These are phyloP conservation scores for Rhodotorula sp. DNA, from an alignment of 1,284 basidiomycete genomes.

Conservation along the genomic window DNA sequence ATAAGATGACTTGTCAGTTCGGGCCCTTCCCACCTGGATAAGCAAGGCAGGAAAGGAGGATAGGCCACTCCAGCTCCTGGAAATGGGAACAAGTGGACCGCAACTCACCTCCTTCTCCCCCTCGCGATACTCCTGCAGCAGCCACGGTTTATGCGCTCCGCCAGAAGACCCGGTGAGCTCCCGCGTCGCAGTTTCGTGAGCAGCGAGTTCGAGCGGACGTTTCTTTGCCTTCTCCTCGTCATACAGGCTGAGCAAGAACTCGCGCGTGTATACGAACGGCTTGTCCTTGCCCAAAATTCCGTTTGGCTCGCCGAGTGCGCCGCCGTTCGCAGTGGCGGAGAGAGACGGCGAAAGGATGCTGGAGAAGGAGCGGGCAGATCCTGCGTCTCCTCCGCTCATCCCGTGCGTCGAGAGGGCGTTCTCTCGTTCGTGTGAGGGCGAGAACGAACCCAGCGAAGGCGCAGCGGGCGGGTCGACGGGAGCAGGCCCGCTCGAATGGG, in stretches of 20 bases:
- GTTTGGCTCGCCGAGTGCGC: not conserved
- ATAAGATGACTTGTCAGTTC: too few species aligned
- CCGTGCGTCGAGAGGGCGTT: not conserved
- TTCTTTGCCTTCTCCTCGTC: conserved; percentile 39
- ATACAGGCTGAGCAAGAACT: conserved; percentile 38
- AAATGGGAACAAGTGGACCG: not conserved
- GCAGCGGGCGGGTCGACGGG: conserved; percentile 28
- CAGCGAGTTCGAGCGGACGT: conserved; percentile 35
- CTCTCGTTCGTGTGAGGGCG: conserved; percentile 3
- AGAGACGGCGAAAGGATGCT: conserved; percentile 34
- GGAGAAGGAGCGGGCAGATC: conserved; percentile 31
- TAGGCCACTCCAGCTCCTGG: not conserved
- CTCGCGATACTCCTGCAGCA: conserved; percentile 35
- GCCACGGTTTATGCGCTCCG: conserved; percentile 30
- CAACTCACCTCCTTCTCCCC: conserved; percentile 39
- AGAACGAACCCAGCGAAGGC: conserved; percentile 26
- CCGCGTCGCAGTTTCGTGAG: conserved; percentile 33
- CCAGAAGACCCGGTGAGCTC: conserved; percentile 6
- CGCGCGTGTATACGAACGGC: conserved; percentile 40
- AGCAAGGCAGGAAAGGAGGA: not conserved
- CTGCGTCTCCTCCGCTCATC: not conserved
- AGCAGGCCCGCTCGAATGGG: conserved; percentile 13
- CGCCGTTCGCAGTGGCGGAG: not conserved
- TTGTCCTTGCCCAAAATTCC: not conserved
- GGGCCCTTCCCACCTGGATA: too few species aligned